Conservation (phyloP, 495 filamentous ascomycete species). For the Pseudomonodictys pantanalensis region DNA sequence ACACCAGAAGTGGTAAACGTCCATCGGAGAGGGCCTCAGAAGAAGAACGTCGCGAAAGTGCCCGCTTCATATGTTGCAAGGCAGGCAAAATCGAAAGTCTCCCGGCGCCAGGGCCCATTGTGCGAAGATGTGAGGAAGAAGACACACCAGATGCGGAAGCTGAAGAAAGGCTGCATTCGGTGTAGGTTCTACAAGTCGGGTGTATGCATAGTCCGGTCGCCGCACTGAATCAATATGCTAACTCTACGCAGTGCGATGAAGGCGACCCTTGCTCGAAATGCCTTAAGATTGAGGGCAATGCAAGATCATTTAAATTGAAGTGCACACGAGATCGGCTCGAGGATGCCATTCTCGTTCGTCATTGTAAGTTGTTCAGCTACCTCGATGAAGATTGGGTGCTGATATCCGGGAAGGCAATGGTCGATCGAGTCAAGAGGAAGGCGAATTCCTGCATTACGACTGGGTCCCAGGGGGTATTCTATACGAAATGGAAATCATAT, state of each 20-base stretch:
- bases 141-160: slow-evolving; percentile 16
- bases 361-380: slow-evolving; percentile 30
- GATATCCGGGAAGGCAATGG: slow-evolving; percentile 21
- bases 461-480: not conserved
- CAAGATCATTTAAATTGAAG: slow-evolving; percentile 20
- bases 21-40: not conserved
- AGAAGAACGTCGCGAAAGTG: not conserved
- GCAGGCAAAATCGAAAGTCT: not conserved
- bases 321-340: slow-evolving; percentile 25
- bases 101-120: slow-evolving; percentile 8
- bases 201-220: slow-evolving; percentile 8
- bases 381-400: no score
- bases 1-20: not conserved
- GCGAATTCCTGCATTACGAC: slow-evolving; percentile 1
- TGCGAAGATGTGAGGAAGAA: slow-evolving; percentile 3
- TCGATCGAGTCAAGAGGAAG: slow-evolving; percentile 22
- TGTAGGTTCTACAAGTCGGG: slow-evolving; percentile 28
- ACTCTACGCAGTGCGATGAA: slow-evolving; percentile 25
- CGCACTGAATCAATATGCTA: not conserved
- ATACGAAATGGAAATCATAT: slow-evolving; percentile 9
- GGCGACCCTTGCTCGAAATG: slow-evolving; percentile 23
- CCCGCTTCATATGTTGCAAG: not conserved
- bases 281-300: not conserved
- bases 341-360: slow-evolving; percentile 18
- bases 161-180: slow-evolving; percentile 15